These are phyloP conservation scores for Cryphonectria parasitica DNA, from an alignment of 2,329 filamentous ascomycete genomes.

Conservation along the genomic window DNA sequence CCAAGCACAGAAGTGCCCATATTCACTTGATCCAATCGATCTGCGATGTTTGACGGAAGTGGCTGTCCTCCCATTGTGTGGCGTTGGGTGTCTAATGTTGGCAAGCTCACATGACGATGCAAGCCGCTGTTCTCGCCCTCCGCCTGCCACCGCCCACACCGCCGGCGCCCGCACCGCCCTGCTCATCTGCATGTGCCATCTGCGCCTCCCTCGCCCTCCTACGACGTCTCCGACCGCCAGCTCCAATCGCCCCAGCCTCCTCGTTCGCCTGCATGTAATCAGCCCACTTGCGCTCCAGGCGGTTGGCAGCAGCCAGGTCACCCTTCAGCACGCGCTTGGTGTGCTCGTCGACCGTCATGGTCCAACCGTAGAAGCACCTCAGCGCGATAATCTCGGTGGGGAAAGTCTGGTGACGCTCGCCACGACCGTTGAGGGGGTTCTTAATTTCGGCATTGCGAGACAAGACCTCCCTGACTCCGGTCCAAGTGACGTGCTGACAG, in stretches of 20 bases:
- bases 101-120: slow-evolving; percentile 33
- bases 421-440: slow-evolving; percentile 43
- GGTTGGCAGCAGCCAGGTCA: slow-evolving; percentile 72
- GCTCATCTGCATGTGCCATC: slow-evolving; percentile 78
- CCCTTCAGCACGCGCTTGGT: slow-evolving; percentile 81
- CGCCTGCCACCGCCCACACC: slow-evolving; percentile 65
- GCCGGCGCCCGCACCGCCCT: slow-evolving; percentile 58
- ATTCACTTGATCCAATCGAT: not conserved
- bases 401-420: slow-evolving; percentile 47
- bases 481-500: slow-evolving; percentile 91
- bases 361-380: slow-evolving; percentile 95
- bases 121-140: slow-evolving; percentile 35
- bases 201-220: slow-evolving; percentile 82
- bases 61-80: not conserved
- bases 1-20: not conserved
- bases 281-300: slow-evolving; percentile 90
- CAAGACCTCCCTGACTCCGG: slow-evolving; percentile 83
- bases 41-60: not conserved
- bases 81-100: not conserved
- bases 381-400: slow-evolving; percentile 81
- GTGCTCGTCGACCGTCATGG: slow-evolving; percentile 93
- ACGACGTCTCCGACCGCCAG: slow-evolving; percentile 69
- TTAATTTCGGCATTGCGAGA: slow-evolving; percentile 80
- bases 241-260: slow-evolving; percentile 73
- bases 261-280: slow-evolving; percentile 93